Conservation (phyloP, 2,329 filamentous ascomycete species). For the Colletotrichum sp. region DNA sequence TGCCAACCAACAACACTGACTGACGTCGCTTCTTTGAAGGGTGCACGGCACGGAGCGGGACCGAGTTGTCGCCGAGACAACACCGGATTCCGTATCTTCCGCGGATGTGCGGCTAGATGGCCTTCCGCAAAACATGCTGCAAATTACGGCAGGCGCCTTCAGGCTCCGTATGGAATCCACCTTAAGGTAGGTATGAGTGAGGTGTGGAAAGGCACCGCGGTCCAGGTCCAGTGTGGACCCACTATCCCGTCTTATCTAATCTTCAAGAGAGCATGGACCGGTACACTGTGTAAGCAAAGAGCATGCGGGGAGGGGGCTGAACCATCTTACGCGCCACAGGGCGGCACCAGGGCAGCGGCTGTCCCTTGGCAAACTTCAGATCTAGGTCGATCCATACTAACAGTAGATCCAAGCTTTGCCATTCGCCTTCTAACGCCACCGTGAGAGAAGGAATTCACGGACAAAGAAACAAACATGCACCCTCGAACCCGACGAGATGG, state of each 20-base stretch:
- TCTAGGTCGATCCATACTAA: neutral
- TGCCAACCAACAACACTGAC: neutral
- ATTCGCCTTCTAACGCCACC: neutral
- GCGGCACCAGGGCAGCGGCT: neutral
- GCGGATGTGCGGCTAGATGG: neutral
- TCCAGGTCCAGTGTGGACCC: neutral
- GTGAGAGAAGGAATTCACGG: neutral
- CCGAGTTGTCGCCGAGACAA: neutral
- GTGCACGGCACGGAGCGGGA: neutral
- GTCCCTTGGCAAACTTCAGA: neutral
- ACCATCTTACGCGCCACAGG: neutral
- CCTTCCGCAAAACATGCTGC: neutral
- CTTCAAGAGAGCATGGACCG: neutral
- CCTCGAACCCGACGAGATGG: neutral
- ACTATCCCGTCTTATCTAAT: neutral
- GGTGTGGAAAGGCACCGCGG: neutral
- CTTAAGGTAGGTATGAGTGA: too few species aligned
- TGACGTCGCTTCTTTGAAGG: neutral
- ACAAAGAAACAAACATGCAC: neutral
- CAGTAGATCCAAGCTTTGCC: neutral
- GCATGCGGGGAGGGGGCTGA: neutral
- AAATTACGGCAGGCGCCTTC: neutral
- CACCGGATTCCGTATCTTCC: neutral
- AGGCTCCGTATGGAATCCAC: neutral
- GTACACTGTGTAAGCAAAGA: neutral